Base-by-base conservation (phyloP, 805 yeast genomes). In the Saturnispora mendoncae region DNA sequence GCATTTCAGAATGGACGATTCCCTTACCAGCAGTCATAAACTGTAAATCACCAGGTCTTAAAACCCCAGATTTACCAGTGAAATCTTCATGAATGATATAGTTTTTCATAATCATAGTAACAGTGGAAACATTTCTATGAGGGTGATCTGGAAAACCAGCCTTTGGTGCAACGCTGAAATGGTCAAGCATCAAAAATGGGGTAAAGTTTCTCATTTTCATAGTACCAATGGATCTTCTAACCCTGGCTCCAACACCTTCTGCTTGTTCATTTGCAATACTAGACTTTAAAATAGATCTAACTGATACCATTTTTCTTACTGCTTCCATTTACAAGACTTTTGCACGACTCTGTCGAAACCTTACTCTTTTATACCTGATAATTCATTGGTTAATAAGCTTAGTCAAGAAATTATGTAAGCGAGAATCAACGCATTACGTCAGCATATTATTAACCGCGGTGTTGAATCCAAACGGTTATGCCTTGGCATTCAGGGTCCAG, bases 21-120 rank as follows among this genome's bases (percentile, higher is more conserved):
- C 94, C 96, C 51, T 72, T 73, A 45, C 95, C 95, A 4, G 95
- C 95, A 21, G 95, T 86, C 95, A 86, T 86, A 60, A 86, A 85
- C 60, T 86, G 96, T 50, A 87, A 66, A 57, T 86, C 96, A 43
- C 95, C 95, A 6, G 85, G 76, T 46, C 73, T 69, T 40, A 87
- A 63, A 7, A 84, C 68, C 42, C 95, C 95, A 40, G 72, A 69
- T n/a, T 81, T 65, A 1, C 95, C 95, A 2, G 94, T 83, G 62
- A 86, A 84, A 58, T 87, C 96, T 55, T 81, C 87, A 56, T 83
- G 94, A 4, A 84, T 82, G 60, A 83, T 63, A 49, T 71, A 74
- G 29, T 90, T 90, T 36, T 74, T 67, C 43, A 74, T 62, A 38
- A 82, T 61, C 46, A 78, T 71, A 0, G 90, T 80, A 42, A 84